These are phyloP conservation scores for Cytospora mali DNA, from an alignment of 2,329 filamentous ascomycete species.

Conservation along the genomic window DNA sequence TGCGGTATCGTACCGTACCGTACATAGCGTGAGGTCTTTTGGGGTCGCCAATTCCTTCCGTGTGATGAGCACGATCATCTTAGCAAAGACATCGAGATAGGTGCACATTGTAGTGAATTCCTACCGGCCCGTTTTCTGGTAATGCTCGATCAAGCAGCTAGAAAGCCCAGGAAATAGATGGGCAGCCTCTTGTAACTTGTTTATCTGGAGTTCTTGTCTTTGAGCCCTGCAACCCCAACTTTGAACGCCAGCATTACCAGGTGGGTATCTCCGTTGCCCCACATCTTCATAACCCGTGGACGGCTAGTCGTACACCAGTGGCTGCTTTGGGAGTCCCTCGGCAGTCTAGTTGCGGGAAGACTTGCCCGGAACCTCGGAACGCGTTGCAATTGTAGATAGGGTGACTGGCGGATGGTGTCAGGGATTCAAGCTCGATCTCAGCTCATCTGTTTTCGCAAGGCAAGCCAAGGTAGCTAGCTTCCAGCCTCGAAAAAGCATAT, in stretches of 20 bases:
- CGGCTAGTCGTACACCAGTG: not conserved
- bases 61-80: not conserved
- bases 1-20: not conserved
- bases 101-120: not conserved
- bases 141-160: not conserved
- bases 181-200: not conserved
- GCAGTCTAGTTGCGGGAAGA: slow-evolving; percentile 25
- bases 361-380: slow-evolving; percentile 16
- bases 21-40: not conserved
- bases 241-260: not conserved
- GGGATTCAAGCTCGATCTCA: slow-evolving; percentile 22
- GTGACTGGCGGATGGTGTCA: slow-evolving; percentile 15
- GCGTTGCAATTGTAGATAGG: not conserved
- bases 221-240: slow-evolving; percentile 13
- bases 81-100: not conserved
- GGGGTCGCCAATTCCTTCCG: not conserved
- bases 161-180: too few species aligned
- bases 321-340: slow-evolving; percentile 11
- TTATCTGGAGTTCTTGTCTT: slow-evolving; percentile 7
- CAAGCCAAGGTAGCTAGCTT: slow-evolving; percentile 18
- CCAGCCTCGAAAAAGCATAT: slow-evolving; percentile 1
- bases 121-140: too few species aligned
- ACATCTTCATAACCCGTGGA: not conserved
- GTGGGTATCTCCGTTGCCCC: slow-evolving; percentile 17
- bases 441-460: slow-evolving; percentile 21